Conservation (phyloP, 2,329 filamentous ascomycete species). For the Diplodia mutila region DNA sequence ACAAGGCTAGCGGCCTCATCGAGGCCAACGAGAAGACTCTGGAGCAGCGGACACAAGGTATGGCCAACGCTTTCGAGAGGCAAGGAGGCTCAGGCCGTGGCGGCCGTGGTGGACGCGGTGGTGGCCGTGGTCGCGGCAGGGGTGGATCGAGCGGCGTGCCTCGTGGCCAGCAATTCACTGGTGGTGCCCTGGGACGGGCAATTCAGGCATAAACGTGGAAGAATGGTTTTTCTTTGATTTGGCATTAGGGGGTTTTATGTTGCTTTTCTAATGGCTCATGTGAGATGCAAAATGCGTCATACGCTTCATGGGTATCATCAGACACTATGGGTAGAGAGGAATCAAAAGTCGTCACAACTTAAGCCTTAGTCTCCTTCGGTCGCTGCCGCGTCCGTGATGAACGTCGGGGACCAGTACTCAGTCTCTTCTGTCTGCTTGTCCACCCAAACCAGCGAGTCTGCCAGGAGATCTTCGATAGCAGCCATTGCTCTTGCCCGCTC, state of each 20-base stretch:
- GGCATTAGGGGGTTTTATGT: constrained; percentile 22
- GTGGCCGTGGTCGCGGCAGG: constrained; percentile 65
- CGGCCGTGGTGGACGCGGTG: constrained; percentile 60
- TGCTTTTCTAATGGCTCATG: constrained; percentile 26
- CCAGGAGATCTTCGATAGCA: constrained; percentile 85
- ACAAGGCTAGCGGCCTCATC: constrained; percentile 95
- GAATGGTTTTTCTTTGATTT: constrained; percentile 19
- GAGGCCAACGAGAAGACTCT: constrained; percentile 97
- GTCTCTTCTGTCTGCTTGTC: constrained; percentile 83
- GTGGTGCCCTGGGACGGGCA: constrained; percentile 71
- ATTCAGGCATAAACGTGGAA: constrained; percentile 49
- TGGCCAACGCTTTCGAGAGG: constrained; percentile 91
- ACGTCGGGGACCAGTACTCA: constrained; percentile 90
- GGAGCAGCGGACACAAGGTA: constrained; percentile 95
- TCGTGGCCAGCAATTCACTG: constrained; percentile 78
- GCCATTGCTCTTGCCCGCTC: constrained; percentile 82
- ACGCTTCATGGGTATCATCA: constrained; percentile 25
- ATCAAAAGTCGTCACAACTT: constrained; percentile 19
- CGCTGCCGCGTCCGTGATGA: constrained; percentile 55
- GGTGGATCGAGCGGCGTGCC: constrained; percentile 66
- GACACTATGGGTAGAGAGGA: constrained; percentile 16
- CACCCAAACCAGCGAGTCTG: constrained; percentile 91
- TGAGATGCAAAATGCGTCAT: constrained; percentile 25
- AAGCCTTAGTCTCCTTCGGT: constrained; percentile 12
- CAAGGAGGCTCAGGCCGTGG: constrained; percentile 77